These are phyloP conservation scores for Trametes elegans DNA, from an alignment of 768 basidiomycete genomes.

Conservation along the genomic window DNA sequence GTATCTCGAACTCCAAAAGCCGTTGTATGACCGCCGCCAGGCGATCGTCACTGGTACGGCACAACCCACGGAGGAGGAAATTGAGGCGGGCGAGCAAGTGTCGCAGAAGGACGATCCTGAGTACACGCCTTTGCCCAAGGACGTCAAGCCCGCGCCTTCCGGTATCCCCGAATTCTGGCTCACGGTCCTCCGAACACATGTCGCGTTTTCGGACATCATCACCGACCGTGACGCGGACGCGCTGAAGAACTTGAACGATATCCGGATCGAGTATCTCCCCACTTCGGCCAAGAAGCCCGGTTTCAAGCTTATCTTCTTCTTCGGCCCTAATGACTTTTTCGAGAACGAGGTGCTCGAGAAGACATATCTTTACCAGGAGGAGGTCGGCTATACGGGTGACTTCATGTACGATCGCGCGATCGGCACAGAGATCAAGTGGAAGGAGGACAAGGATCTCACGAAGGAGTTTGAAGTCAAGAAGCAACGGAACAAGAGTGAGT, in stretches of 20 bases:
- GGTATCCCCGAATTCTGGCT: slow-evolving; percentile 98
- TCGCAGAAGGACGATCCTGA: slow-evolving; percentile 75
- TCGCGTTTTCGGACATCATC: slow-evolving; percentile 82
- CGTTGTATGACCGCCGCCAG: slow-evolving; percentile 82
- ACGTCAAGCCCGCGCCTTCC: slow-evolving; percentile 29
- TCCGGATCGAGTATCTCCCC: slow-evolving; percentile 75
- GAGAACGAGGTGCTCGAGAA: slow-evolving; percentile 82
- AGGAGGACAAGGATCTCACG: slow-evolving; percentile 96
- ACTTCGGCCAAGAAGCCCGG: slow-evolving; percentile 72
- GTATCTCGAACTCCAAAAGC: slow-evolving; percentile 77
- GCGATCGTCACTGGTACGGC: slow-evolving; percentile 80
- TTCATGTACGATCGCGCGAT: slow-evolving; percentile 94
- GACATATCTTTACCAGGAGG: slow-evolving; percentile 91
- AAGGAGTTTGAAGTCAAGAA: slow-evolving; percentile 99
- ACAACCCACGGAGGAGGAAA: slow-evolving; percentile 75
- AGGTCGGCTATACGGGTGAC: slow-evolving; percentile 94
- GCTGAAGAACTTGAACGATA: slow-evolving; percentile 78
- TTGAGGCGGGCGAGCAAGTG: slow-evolving; percentile 73
- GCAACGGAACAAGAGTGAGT: slow-evolving; percentile 94
- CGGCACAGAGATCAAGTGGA: slow-evolving; percentile 93
- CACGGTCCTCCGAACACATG: slow-evolving; percentile 91
- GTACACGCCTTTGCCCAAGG: slow-evolving; percentile 50
- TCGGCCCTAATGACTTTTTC: slow-evolving; percentile 84
- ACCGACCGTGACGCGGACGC: slow-evolving; percentile 90
- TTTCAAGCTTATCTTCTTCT: slow-evolving; percentile 87